Conservation (phyloP, 257 asterid species). For the Lantana camara region DNA sequence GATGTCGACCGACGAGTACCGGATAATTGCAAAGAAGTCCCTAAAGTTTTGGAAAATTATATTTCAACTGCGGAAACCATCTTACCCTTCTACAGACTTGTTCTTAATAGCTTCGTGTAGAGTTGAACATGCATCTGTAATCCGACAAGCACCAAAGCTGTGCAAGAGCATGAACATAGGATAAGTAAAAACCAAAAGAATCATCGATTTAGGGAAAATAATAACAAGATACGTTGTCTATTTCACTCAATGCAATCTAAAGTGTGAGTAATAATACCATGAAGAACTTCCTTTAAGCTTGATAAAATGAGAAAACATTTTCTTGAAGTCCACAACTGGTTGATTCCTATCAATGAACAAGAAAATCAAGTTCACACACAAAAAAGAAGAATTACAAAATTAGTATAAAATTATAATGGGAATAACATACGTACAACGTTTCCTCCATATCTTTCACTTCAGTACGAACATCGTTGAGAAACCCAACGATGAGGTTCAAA, state of each 20-base stretch:
- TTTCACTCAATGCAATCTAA: neutral
- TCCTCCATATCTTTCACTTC: slow-evolving; percentile 24
- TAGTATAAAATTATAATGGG: neutral
- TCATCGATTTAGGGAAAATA: no score
- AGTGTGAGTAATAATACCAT: slow-evolving; percentile 33
- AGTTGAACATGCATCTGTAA: slow-evolving; percentile 25
- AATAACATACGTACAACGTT: slow-evolving; percentile 42
- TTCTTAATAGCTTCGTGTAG: slow-evolving; percentile 26
- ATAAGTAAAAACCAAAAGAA: slow-evolving; percentile 1
- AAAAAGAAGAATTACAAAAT: neutral
- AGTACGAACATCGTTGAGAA: slow-evolving; percentile 27
- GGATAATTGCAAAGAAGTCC: neutral
- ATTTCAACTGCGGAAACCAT: neutral
- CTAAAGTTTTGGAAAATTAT: neutral
- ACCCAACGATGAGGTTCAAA: slow-evolving; percentile 34
- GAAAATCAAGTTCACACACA: neutral
- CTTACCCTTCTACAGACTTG: slow-evolving; percentile 36
- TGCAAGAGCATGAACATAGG: slow-evolving; percentile 4
- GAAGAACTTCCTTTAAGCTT: slow-evolving; percentile 59
- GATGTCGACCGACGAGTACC: neutral
- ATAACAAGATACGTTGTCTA: neutral
- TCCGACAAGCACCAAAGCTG: slow-evolving; percentile 51
- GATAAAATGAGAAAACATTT: slow-evolving; percentile 29
- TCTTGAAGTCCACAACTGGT: slow-evolving; percentile 35
- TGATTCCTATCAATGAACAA: slow-evolving; percentile 33